Percentiles rank a stretch among this genome's conserved stretches.
phyloP scores from a whole-genome alignment of 164 flowering plant species.

The Vitis vinifera region DNA sequence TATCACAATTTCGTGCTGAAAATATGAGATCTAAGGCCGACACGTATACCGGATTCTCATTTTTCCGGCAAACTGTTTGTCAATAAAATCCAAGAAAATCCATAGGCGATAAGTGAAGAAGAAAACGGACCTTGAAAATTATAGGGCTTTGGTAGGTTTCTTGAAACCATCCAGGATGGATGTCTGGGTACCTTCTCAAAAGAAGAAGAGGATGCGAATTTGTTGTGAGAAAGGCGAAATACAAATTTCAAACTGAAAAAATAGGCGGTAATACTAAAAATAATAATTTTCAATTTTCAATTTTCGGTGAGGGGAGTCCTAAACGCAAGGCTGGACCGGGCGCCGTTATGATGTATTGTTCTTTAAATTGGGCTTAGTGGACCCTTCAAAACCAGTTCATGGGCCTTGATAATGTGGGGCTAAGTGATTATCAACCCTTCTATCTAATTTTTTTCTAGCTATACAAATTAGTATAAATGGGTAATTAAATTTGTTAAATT shows the following conservation, averaged over 20 bases:
- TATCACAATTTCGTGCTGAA: neutral
- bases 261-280: slow-evolving; percentile 26
- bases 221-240: slow-evolving; percentile 13
- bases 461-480: too few species aligned
- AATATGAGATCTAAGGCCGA: neutral
- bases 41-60: neutral
- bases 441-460: too few species aligned
- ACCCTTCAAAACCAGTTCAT: too few species aligned
- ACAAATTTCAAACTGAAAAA: slow-evolving; percentile 26
- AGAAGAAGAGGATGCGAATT: slow-evolving; percentile 1
- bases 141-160: neutral
- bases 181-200: neutral
- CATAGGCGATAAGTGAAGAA: neutral
- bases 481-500: too few species aligned
- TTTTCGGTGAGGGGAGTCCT: too few species aligned
- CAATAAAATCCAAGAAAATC: neutral
- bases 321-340: too few species aligned
- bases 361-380: too few species aligned
- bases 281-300: too few species aligned
- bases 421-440: too few species aligned
- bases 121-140: neutral
- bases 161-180: neutral
- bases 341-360: too few species aligned
- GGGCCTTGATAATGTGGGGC: too few species aligned
- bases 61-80: neutral